These are phyloP conservation scores for Penicillium psychrosexuale DNA, from an alignment of 2,329 filamentous ascomycete genomes.

Conservation along the genomic window DNA sequence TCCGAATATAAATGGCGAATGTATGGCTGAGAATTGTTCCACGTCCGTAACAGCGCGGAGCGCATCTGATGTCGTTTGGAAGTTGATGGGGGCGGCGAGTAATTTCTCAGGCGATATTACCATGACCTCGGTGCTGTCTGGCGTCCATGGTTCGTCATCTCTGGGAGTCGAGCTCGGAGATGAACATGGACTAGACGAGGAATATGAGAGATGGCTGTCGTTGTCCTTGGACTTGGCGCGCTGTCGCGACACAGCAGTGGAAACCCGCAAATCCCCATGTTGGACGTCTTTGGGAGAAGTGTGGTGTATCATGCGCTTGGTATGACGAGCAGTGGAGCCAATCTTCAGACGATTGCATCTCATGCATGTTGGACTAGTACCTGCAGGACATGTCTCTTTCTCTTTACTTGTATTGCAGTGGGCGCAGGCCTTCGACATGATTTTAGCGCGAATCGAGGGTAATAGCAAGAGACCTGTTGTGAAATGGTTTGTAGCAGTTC, in stretches of 20 bases:
- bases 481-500: neutral
- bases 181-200: conserved; percentile 8
- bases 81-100: conserved; percentile 10
- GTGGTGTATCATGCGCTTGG: conserved; percentile 18
- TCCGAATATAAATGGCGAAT: conserved; percentile 22
- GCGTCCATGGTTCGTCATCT: conserved; percentile 1
- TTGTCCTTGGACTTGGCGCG: neutral
- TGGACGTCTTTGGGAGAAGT: conserved; percentile 15
- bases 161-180: conserved; percentile 4
- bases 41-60: conserved; percentile 19
- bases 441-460: conserved; percentile 33
- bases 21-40: conserved; percentile 21
- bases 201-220: conserved; percentile 6
- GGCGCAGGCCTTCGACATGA: conserved; percentile 21
- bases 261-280: conserved; percentile 17
- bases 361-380: conserved; percentile 16
- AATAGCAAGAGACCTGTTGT: neutral
- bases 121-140: conserved; percentile 2
- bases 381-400: conserved; percentile 21
- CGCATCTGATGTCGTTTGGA: conserved; percentile 18
- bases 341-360: conserved; percentile 22
- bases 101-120: conserved; percentile 17
- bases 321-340: conserved; percentile 16
- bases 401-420: conserved; percentile 19
- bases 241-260: conserved; percentile 13